These are phyloP conservation scores for Ceratocystis colombiana DNA, from an alignment of 2,329 filamentous ascomycete genomes.

Conservation along the genomic window DNA sequence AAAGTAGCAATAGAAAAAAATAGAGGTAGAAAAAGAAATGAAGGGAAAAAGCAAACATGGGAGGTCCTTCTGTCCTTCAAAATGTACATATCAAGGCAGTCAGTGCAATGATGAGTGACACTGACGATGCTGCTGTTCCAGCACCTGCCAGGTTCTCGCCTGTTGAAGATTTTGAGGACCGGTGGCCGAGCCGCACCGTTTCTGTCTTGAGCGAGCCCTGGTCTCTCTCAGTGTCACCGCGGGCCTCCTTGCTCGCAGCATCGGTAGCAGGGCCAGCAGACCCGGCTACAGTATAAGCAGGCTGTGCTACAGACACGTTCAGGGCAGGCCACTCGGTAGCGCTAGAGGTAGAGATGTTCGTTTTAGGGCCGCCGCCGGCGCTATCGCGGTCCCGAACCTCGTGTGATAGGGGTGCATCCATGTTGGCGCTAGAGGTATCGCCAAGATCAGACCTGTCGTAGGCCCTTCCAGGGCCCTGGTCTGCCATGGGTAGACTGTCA, in stretches of 20 bases:
- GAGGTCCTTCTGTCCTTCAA: conserved; percentile 1
- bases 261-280: too few species aligned
- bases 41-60: conserved; percentile 1
- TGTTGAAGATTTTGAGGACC: conserved; percentile 5
- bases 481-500: not conserved
- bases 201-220: too few species aligned
- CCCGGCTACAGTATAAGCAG: too few species aligned
- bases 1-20: not conserved
- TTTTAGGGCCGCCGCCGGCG: too few species aligned
- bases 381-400: too few species aligned
- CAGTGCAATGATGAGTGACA: conserved; percentile 24
- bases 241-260: too few species aligned
- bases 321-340: too few species aligned
- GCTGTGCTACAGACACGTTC: too few species aligned
- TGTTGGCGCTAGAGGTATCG: not conserved
- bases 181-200: not conserved
- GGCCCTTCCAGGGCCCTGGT: not conserved
- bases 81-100: conserved; percentile 25
- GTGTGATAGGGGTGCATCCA: too few species aligned
- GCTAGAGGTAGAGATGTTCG: too few species aligned
- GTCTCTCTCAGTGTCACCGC: too few species aligned
- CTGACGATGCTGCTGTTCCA: conserved; percentile 22
- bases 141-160: conserved; percentile 19
- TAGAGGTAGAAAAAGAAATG: not conserved
- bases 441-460: not conserved